Base-by-base conservation (phyloP, 2,329 filamentous ascomycete species). In the Pyricularia pennisetigena region DNA sequence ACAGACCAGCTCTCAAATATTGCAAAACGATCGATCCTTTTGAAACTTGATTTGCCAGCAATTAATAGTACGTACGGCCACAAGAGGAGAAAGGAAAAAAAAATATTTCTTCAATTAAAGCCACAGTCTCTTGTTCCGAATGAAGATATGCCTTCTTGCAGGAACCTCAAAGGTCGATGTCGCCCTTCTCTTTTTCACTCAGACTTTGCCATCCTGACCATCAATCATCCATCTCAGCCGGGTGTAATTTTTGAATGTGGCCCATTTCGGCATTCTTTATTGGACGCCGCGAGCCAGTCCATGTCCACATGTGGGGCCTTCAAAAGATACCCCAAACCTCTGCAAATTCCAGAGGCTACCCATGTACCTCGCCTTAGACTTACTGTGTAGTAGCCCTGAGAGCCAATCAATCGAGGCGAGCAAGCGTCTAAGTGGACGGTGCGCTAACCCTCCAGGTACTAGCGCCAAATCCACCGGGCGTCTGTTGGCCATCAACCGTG, bases 221-320 rank as follows among this genome's bases (percentile, higher is more conserved):
- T 61, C 57, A 26, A 62, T 62, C 59, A 28, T 24, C 23, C 57
- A 23, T 62, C 59, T 28, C 59, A 62, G 28, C 59, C 14, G 59
- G 23, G 28, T 62, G 59, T 62, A 62, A 62, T 62, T 62, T 62
- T 62, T 62, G 59, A 62, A 28, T 62, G 59, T 62, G 59, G 59
- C 59, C 59, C 24, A 62, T 26, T 62, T 62, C 6, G 59, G 23
- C 59, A 28, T 16, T 4, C 28, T 28, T 28, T 12, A 62, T 62
- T 62, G 59, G 59, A 28, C 24, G 24, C 59, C 59, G 59, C 24
- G 26, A 8, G 14, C 24, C 24, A 28, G 16, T 28, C 57, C 26
- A 29, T 12, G 4, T 5, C 24, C 59, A 28, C 24, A 28, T 28
- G 59, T 62, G 59, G 59, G 59, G 59, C 59, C 14, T 28, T 6